Base-by-base conservation (phyloP, 164 flowering plant species). In the Platanus orientalis region DNA sequence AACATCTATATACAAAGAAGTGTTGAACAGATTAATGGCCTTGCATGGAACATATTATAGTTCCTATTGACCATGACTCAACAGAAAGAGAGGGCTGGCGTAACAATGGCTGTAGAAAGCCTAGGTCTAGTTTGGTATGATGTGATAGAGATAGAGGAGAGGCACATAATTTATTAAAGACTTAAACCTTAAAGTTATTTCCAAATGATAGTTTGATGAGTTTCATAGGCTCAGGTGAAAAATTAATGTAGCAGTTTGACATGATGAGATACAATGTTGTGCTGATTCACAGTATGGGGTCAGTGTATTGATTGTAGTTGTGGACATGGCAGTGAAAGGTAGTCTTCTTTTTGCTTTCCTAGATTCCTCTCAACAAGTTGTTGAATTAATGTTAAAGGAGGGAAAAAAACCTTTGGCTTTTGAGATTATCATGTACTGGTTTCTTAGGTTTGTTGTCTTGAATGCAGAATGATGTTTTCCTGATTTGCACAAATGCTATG, bases 401-500 rank as follows among this genome's bases (percentile, higher is more conserved):
- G 19, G 16, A 45, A 19, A 1, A 16, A 16, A 12, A 19, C 49
- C 20, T 17, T 45, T 45, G 20, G n/a, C 55, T 53, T 57, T 29
- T 21, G 36, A 28, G 34, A 44, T 58, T 39, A 36, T 51, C 12
- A 51, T 49, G 49, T 53, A 12, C 16, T 63, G 65, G 54, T 42
- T 45, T 61, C 57, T 61, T 24, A 68, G 32, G n/a, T 47, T 40
- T 16, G 17, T 65, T 36, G 28, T 27, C 30, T 71, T 79, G 58
- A 40, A 54, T 91, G 88, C 92, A 94, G 99, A 80, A 80, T 69
- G 99, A 94, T 73, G 81, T 91, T 32, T 79, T 82, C 66, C 80
- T 94, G 10, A 78, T 94, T 48, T 89, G 99, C 79, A 72, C 95
- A 48, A 94, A 94, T 76, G 97, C 99, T 23, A 94, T 91, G 99